phyloP scores from a whole-genome alignment of 768 basidiomycete species.

The Amanita polypyramis region DNA sequence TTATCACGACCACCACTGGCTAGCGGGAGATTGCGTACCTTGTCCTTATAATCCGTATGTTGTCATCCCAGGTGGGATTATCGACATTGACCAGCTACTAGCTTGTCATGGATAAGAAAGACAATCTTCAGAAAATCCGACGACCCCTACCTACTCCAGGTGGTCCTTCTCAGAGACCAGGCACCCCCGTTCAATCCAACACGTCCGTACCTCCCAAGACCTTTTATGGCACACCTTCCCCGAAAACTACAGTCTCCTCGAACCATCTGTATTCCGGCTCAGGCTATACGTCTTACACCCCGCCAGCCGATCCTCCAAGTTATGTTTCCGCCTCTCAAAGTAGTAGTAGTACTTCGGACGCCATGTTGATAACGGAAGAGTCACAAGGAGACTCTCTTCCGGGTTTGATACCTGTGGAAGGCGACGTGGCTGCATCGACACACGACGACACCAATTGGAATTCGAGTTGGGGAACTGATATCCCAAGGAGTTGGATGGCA shows the following conservation, averaged over 20 bases:
- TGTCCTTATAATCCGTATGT: slow-evolving; percentile 8
- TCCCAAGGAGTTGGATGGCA: slow-evolving; percentile 12
- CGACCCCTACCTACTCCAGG: slow-evolving; percentile 39
- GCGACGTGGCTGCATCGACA: neutral
- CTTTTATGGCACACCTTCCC: slow-evolving; percentile 24
- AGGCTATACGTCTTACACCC: slow-evolving; percentile 28
- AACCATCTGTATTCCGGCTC: slow-evolving; percentile 34
- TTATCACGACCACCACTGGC: slow-evolving; percentile 1
- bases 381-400: slow-evolving; percentile 24
- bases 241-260: slow-evolving; percentile 27
- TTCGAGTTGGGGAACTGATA: slow-evolving; percentile 12
- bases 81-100: neutral
- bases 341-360: slow-evolving; percentile 37
- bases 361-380: slow-evolving; percentile 41
- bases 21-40: slow-evolving; percentile 6
- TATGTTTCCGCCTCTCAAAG: slow-evolving; percentile 20
- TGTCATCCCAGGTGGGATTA: slow-evolving; percentile 2
- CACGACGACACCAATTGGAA: slow-evolving; percentile 16
- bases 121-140: slow-evolving; percentile 29
- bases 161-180: slow-evolving; percentile 26
- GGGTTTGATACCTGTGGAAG: slow-evolving; percentile 24
- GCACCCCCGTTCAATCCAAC: slow-evolving; percentile 26
- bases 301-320: slow-evolving; percentile 26
- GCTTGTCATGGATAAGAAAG: slow-evolving; percentile 35
- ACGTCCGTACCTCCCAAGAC: slow-evolving; percentile 23